Evolutionary conservation across 2,329 filamentous ascomycete genomes (phyloP).

Genomic region (Fonsecaea erecta): DNA sequence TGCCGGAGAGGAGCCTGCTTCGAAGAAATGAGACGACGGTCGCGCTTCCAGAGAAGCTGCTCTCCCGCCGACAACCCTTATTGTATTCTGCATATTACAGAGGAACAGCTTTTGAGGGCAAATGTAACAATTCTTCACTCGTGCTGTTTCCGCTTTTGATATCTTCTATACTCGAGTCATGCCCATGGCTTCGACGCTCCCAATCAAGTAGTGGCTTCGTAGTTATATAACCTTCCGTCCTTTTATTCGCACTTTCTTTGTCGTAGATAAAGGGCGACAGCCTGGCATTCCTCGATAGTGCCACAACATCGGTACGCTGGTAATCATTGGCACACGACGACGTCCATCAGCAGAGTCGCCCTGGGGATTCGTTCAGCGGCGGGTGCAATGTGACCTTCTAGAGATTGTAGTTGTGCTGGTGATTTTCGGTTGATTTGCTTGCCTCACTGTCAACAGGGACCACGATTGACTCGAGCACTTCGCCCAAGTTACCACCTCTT

Average conservation of each 20-base stretch:
- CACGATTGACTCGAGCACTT: neutral
- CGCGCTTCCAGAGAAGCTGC: slow-evolving; percentile 2
- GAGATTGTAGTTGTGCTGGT: neutral
- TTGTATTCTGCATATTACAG: slow-evolving; percentile 24
- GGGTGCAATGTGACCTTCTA: neutral
- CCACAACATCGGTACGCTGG: neutral
- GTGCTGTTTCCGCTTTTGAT: neutral
- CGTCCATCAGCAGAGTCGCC: neutral
- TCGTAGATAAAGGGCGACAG: neutral
- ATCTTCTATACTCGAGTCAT: neutral
- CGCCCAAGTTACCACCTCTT: neutral
- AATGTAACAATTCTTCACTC: slow-evolving; percentile 39
- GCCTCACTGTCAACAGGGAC: neutral
- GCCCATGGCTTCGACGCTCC: neutral
- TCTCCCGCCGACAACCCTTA: neutral
- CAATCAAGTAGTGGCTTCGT: neutral
- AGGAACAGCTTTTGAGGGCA: slow-evolving; percentile 29
- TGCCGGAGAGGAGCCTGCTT: slow-evolving; percentile 36
- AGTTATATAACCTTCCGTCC: neutral
- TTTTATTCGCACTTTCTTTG: neutral
- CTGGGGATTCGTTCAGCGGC: neutral
- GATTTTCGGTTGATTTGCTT: neutral
- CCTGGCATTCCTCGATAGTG: neutral
- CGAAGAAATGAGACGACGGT: slow-evolving; percentile 19
- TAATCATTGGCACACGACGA: neutral